Evolutionary conservation across 371 early-diverging fungal species (phyloP).

Genomic region (Conidiobolus incongruus): DNA sequence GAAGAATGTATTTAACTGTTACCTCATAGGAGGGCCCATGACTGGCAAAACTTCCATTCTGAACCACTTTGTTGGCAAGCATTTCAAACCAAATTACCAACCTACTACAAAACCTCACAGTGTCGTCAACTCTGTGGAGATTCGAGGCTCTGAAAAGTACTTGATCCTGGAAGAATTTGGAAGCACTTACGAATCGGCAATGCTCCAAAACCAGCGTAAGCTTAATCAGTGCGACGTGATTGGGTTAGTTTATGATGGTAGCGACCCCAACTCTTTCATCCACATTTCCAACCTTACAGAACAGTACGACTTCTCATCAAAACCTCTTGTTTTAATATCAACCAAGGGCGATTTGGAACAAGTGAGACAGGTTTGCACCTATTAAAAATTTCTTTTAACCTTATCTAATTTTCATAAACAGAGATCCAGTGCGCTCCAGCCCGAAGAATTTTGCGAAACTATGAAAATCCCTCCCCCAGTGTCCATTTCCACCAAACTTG

Average conservation of each 20-base stretch:
- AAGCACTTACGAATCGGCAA: constrained; percentile 42
- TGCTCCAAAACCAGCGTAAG: constrained; percentile 47
- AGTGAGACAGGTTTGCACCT: too few species aligned
- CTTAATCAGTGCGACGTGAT: constrained; percentile 77
- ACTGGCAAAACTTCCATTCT: constrained; percentile 83
- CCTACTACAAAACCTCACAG: constrained; percentile 53
- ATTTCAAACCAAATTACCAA: constrained; percentile 41
- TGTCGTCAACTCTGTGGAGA: constrained; percentile 84
- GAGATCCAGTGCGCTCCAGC: too few species aligned
- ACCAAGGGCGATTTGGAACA: too few species aligned
- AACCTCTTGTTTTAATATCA: too few species aligned
- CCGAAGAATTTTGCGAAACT: too few species aligned
- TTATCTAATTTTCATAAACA: too few species aligned
- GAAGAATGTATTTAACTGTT: constrained; percentile 73
- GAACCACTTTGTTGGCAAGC: constrained; percentile 59
- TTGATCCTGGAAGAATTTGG: constrained; percentile 87
- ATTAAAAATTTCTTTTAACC: too few species aligned
- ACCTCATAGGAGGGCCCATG: constrained; percentile 82
- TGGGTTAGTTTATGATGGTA: constrained; percentile 84
- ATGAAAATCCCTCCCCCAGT: too few species aligned
- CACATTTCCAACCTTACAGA: too few species aligned
- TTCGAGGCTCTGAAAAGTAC: constrained; percentile 80
- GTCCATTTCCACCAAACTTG: too few species aligned
- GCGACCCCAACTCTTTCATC: constrained; percentile 79
- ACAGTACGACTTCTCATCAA: too few species aligned